Base-by-base conservation (phyloP, 1,284 basidiomycete genomes). In the Ustilago crameri region DNA sequence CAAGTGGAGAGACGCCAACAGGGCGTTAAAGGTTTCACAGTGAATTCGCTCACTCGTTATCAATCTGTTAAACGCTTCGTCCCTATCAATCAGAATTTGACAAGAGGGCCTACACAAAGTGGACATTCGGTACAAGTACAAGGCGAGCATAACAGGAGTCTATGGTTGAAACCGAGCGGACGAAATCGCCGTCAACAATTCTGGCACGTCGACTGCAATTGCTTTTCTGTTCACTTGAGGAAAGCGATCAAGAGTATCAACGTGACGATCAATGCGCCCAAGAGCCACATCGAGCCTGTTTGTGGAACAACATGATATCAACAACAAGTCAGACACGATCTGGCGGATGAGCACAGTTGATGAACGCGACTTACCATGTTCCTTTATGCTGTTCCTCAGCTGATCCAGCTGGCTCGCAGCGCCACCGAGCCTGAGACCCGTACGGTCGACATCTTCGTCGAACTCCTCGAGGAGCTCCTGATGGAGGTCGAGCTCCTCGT, bases 401-500 rank as follows among this genome's bases (percentile, higher is more conserved):
- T 51, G 63, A n/a, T 79, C 74, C 20, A 82, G 52, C 30, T 74
- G 69, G 15, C 56, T 51, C 7, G 62, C 51, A 4, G 81, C 79
- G 5, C 79, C 64, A 8, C 81, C 78, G 2, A 82, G 46, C 15
- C 67, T 63, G 23, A 80, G 46, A 1, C 72, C 78, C 2, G 81
- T 82, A 5, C 60, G 35, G 17, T 82, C 73, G 1, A 63, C 75
- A 46, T 71, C 79, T 12, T 43, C 23, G 32, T 82, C 79, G 18
- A 82, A 57, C 7, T 72, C 76, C 26, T 71, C 51, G 14, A 82
- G 43, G 5, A 82, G 51, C 26, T 76, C 76, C 18, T 72, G 51
- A 34, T 82, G 81, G 22, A 79, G 45, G 27, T 80, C 80, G 17
- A 82, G 69, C 62, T 82, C 81, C 49, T 82, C 77, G 58, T 81